Evolutionary conservation across 768 basidiomycete species (phyloP).

Genomic region (Lanmaoa rubissima): DNA sequence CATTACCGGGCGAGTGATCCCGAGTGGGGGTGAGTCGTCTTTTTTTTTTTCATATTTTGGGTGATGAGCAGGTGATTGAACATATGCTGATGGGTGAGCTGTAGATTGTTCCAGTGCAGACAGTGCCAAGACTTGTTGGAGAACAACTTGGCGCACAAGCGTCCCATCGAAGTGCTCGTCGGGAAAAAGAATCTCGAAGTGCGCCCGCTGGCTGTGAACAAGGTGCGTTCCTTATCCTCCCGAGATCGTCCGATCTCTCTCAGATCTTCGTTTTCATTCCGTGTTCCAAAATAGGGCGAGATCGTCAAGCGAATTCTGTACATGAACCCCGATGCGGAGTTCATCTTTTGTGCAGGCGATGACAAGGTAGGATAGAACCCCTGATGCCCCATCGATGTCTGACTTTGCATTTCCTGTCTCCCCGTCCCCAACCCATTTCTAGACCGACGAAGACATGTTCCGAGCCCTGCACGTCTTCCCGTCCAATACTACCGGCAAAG

Average conservation of each 20-base stretch:
- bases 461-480: conserved; percentile 73
- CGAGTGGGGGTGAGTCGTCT: conserved; percentile 82
- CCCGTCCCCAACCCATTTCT: too few species aligned
- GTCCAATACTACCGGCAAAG: conserved; percentile 32
- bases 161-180: conserved; percentile 95
- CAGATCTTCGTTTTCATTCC: neutral
- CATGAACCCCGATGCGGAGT: conserved; percentile 90
- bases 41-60: neutral
- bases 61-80: neutral
- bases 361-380: conserved; percentile 68
- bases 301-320: conserved; percentile 95
- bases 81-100: conserved; percentile 1
- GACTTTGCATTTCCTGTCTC: conserved; percentile 3
- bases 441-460: conserved; percentile 99
- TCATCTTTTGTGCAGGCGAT: conserved; percentile 97
- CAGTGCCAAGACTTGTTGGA: conserved; percentile 96
- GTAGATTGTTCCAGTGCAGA: conserved; percentile 86
- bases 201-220: conserved; percentile 92
- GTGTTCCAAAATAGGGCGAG: conserved; percentile 57
- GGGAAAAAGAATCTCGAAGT: conserved; percentile 99
- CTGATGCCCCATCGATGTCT: neutral
- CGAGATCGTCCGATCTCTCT: neutral
- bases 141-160: conserved; percentile 88
- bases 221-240: conserved; percentile 40
- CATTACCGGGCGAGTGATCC: conserved; percentile 93